Evolutionary conservation across 805 yeast genomes (phyloP).

Genomic region (Cyberlindnera samutprakarnensis): DNA sequence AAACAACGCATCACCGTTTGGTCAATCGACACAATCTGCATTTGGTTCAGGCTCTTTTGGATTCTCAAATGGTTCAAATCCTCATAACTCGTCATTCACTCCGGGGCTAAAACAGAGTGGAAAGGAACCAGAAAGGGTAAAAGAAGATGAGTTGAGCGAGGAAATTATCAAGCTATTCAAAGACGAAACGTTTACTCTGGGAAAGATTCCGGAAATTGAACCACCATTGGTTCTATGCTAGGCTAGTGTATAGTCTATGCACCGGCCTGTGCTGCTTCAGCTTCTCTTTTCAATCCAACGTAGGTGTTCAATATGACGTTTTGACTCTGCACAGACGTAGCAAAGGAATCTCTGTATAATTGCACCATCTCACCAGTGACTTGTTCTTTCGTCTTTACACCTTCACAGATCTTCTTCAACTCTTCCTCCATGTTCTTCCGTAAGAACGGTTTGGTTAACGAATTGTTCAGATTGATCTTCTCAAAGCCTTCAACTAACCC

Average conservation of each 20-base stretch:
- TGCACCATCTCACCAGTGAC: slow-evolving; percentile 49
- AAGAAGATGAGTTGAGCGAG: slow-evolving; percentile 34
- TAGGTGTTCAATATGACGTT: slow-evolving; percentile 29
- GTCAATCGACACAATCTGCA: slow-evolving; percentile 2
- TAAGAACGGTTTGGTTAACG: slow-evolving; percentile 83
- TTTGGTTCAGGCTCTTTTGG: slow-evolving; percentile 4
- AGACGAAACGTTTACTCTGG: slow-evolving; percentile 42
- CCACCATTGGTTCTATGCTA: slow-evolving; percentile 51
- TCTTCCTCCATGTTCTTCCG: slow-evolving; percentile 68
- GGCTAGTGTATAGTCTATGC: slow-evolving; percentile 1
- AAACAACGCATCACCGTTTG: slow-evolving; percentile 5
- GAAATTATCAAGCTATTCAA: slow-evolving; percentile 40
- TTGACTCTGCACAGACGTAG: slow-evolving; percentile 35
- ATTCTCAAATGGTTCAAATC: slow-evolving; percentile 1
- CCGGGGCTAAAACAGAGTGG: slow-evolving; percentile 27
- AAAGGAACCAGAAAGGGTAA: slow-evolving; percentile 22
- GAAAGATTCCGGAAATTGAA: slow-evolving; percentile 62
- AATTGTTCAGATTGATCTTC: slow-evolving; percentile 61
- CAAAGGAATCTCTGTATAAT: slow-evolving; percentile 57
- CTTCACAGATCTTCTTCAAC: slow-evolving; percentile 62
- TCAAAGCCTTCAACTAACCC: slow-evolving; percentile 87
- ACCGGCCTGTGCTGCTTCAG: slow-evolving; percentile 5
- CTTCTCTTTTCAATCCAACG: slow-evolving; percentile 11
- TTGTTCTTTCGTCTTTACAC: slow-evolving; percentile 40
- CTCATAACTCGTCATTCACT: slow-evolving; percentile 8